Percentiles rank a stretch among this genome's conserved stretches.
Conservation (phyloP, 2,329 filamentous ascomycete genomes). For the Botrytis fabae region DNA sequence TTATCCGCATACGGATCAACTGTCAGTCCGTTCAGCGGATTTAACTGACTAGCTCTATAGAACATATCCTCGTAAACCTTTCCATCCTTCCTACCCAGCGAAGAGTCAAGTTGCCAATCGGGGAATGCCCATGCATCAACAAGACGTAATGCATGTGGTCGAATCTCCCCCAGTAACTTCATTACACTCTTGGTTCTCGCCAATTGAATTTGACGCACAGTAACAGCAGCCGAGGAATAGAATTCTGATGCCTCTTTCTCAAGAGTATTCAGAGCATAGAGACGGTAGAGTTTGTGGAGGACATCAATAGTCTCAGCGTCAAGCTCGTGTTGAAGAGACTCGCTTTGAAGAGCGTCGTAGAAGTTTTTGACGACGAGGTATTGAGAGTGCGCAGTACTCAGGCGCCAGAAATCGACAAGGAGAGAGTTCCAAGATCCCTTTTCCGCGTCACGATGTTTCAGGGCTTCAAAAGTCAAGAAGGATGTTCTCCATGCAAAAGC, state of each 20-base stretch:
- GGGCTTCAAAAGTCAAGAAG: conserved; percentile 72
- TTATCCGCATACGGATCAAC: conserved; percentile 72
- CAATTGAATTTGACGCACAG: conserved; percentile 70
- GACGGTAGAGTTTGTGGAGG: conserved; percentile 66
- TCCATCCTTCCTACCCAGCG: conserved; percentile 68
- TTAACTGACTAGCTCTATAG: conserved; percentile 67
- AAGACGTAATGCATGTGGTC: conserved; percentile 69
- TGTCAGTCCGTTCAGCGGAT: conserved; percentile 70
- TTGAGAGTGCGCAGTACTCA: conserved; percentile 73
- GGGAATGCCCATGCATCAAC: conserved; percentile 77
- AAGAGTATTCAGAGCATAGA: conserved; percentile 65
- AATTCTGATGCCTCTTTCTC: conserved; percentile 71
- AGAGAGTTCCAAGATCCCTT: conserved; percentile 78
- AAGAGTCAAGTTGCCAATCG: conserved; percentile 75
- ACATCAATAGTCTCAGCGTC: conserved; percentile 58
- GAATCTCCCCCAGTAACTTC: conserved; percentile 68
- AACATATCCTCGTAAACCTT: conserved; percentile 80
- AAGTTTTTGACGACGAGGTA: conserved; percentile 80
- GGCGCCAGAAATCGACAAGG: conserved; percentile 75
- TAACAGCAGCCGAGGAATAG: conserved; percentile 68
- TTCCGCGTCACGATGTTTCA: conserved; percentile 71
- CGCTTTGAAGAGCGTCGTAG: conserved; percentile 65
- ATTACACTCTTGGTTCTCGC: conserved; percentile 67
- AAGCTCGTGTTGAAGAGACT: conserved; percentile 53
- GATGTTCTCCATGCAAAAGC: conserved; percentile 76